A percentile compares a stretch with the other conserved stretches of the same genome.
These are phyloP conservation scores for Pyrenopolyporus hunteri DNA, from an alignment of 495 filamentous ascomycete genomes.

Conservation along the genomic window DNA sequence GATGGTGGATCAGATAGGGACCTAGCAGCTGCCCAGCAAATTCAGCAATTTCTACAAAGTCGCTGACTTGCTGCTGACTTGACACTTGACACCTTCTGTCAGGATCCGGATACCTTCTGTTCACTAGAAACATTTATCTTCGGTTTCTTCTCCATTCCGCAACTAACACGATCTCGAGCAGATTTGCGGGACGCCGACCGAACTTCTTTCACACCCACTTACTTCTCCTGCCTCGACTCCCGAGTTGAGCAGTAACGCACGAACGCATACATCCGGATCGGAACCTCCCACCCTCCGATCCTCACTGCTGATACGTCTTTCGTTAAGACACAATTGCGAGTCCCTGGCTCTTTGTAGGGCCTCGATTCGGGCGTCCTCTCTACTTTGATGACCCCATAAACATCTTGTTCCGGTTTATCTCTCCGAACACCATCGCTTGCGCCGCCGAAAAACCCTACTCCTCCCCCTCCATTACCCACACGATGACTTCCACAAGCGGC, in stretches of 20 bases:
- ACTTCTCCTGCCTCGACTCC: background rate
- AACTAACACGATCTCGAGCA: constrained; percentile 1
- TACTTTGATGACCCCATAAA: constrained; percentile 40
- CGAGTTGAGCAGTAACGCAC: background rate
- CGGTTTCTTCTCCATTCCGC: background rate
- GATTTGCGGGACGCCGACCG: constrained; percentile 19
- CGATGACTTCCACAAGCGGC: constrained; percentile 59
- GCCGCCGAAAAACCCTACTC: constrained; percentile 10
- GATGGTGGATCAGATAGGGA: constrained; percentile 30
- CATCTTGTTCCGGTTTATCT: constrained; percentile 33
- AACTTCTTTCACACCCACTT: constrained; percentile 7
- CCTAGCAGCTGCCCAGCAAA: constrained; percentile 20
- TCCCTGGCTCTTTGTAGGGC: constrained; percentile 32
- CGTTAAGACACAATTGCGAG: constrained; percentile 30
- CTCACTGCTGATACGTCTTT: constrained; percentile 6
- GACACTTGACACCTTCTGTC: constrained; percentile 17
- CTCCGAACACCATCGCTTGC: constrained; percentile 15
- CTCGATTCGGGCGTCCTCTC: constrained; percentile 37
- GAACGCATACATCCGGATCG: constrained; percentile 25
- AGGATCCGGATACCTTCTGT: constrained; percentile 10
- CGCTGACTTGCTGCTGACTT: background rate
- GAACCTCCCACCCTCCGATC: constrained; percentile 14
- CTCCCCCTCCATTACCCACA: constrained; percentile 40
- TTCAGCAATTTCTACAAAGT: background rate
- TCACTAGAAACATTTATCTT: background rate